Evolutionary conservation across 495 filamentous ascomycete species (phyloP).

Genomic region (Xylona heveae): DNA sequence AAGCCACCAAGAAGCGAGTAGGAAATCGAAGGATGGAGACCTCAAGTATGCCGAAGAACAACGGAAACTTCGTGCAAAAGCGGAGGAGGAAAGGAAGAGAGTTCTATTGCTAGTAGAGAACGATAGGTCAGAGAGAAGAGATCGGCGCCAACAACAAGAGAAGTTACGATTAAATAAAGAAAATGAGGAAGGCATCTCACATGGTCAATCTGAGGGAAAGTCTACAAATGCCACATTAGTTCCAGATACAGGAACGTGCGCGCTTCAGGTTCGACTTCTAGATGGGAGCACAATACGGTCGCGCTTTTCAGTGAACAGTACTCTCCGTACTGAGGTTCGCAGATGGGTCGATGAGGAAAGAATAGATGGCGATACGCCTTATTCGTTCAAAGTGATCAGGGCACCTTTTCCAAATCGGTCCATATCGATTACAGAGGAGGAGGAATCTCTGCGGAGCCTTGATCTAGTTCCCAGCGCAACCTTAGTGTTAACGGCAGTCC

Average conservation of each 20-base stretch:
- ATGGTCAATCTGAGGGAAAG: constrained; percentile 2
- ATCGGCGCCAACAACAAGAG: constrained; percentile 24
- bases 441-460: constrained; percentile 37
- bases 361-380: constrained; percentile 31
- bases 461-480: constrained; percentile 59
- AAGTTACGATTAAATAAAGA: constrained; percentile 15
- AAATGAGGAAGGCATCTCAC: constrained; percentile 4
- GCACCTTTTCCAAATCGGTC: constrained; percentile 55
- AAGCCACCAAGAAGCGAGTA: too few relatives aligned
- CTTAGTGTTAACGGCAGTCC: constrained; percentile 56
- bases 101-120: constrained; percentile 41
- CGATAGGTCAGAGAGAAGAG: constrained; percentile 41
- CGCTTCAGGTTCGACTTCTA: constrained; percentile 65
- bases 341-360: constrained; percentile 46
- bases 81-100: constrained; percentile 33
- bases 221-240: constrained; percentile 5
- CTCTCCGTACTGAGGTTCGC: constrained; percentile 46
- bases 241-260: constrained; percentile 16
- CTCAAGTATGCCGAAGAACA: constrained; percentile 25
- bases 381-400: constrained; percentile 68
- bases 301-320: constrained; percentile 41
- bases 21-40: constrained; percentile 12
- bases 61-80: constrained; percentile 28
- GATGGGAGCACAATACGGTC: constrained; percentile 61
- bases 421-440: constrained; percentile 55